These are phyloP conservation scores for Yamagishiella unicocca DNA, from an alignment of 139 green algal genomes.

Conservation along the genomic window DNA sequence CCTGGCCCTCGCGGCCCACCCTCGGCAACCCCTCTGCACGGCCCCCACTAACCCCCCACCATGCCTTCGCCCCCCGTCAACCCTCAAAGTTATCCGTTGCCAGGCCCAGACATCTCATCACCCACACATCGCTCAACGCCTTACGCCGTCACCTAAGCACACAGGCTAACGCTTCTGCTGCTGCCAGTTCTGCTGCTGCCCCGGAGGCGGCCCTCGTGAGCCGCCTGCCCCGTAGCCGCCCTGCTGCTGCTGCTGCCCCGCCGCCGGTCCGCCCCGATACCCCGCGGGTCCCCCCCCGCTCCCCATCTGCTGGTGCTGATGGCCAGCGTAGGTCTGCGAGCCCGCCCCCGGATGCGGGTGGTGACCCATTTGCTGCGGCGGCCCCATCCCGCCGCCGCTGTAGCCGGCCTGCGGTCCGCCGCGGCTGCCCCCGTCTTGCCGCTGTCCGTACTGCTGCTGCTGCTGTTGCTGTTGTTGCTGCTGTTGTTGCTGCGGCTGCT, in stretches of 20 bases:
- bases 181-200: conserved; percentile 11
- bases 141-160: background rate
- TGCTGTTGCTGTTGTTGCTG: conserved; percentile 24
- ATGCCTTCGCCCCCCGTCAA: too few species aligned
- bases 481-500: background rate
- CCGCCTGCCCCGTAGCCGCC: background rate
- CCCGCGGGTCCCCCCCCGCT: background rate
- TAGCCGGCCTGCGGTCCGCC: background rate
- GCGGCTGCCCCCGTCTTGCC: background rate
- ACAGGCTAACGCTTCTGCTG: conserved; percentile 19
- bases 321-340: background rate
- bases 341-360: background rate
- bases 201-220: background rate
- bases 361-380: conserved; percentile 3
- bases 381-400: conserved; percentile 17
- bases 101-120: too few species aligned
- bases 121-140: background rate
- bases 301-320: background rate
- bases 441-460: conserved; percentile 1
- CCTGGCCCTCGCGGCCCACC: too few species aligned
- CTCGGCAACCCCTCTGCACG: too few species aligned
- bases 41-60: too few species aligned
- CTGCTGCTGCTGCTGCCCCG: conserved; percentile 21
- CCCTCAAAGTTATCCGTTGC: too few species aligned
- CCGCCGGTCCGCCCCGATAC: background rate